Evolutionary conservation across 192 early-diverging fungal species (phyloP), one percentile per base, ranked within the genome.

Genomic region (Geranomyces michiganensis): DNA sequence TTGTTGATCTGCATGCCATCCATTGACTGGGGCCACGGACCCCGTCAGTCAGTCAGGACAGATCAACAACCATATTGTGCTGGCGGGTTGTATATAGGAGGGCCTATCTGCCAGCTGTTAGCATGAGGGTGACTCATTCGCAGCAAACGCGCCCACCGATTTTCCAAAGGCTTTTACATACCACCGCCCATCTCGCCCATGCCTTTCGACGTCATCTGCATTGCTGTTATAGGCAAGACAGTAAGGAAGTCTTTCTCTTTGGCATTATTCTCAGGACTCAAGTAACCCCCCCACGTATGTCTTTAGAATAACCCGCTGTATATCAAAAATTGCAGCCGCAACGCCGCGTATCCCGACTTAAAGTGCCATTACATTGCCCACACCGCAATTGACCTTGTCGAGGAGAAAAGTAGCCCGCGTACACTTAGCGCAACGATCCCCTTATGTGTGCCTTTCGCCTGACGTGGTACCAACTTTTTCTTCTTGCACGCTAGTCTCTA

Each of bases 291-390:
- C 32, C 13, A 1, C 15, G 4, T 36, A 24, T 62, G 8, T 30
- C 36, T 1, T 33, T 68, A 93, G 87, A 95, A 93, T 78, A 94
- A 92, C 77, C 95, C 95, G 4, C 73, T 97, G 26, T 93, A 88
- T 72, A 85, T 96, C 71, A 88, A 89, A 67, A 92, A 86, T 71
- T 93, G 92, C 77, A 90, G 87, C 73, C 36, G 36, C 36, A 41
- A 41, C 75, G 17, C 79, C 19, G 74, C 84, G 53, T 88, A 92
- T 65, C 85, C 88, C 7, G 90, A 93, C 71, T 85, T 95, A 24
- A 93, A 94, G 71, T 95, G 90, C 77, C 92, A 94, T 81, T 95
- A 93, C 71, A 76, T 95, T 74, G 92, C 91, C n/a, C 92, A 95
- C 68, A 95, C 94, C 1, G 91, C 94, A 0, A 89, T 88, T 73